Percentiles rank a stretch among this genome's conserved stretches.
Conservation (phyloP, 352 stramenopile genomes). For the Globisporangium splendens region DNA sequence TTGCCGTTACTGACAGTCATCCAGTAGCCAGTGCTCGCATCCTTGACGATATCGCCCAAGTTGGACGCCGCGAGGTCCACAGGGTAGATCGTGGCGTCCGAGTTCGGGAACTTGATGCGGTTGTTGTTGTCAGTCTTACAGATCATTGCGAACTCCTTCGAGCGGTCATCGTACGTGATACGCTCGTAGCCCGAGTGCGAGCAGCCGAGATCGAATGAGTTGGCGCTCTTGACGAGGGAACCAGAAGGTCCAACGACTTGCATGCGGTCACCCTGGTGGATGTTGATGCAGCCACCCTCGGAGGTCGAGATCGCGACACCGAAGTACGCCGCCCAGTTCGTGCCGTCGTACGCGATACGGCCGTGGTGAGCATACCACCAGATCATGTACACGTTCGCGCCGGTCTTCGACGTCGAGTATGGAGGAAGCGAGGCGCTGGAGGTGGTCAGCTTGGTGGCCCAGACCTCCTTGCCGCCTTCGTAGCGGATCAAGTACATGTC, state of each 20-base stretch:
- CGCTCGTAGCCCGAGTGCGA: conserved; percentile 61
- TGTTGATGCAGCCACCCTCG: conserved; percentile 58
- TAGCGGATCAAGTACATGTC: conserved; percentile 66
- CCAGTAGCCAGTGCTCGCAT: conserved; percentile 47
- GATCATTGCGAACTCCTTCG: conserved; percentile 41
- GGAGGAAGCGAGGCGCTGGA: conserved; percentile 46
- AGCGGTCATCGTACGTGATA: conserved; percentile 48
- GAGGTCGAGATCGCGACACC: conserved; percentile 52
- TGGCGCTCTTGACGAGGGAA: conserved; percentile 29
- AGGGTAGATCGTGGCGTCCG: conserved; percentile 48
- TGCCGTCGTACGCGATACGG: conserved; percentile 51
- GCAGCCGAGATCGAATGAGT: conserved; percentile 57
- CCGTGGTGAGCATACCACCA: conserved; percentile 71
- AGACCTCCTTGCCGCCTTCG: conserved; percentile 43
- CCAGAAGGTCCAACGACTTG: conserved; percentile 47
- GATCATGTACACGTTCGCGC: conserved; percentile 57
- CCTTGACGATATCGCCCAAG: conserved; percentile 47
- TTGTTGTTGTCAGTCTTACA: conserved; percentile 74
- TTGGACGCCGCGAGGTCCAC: conserved; percentile 45
- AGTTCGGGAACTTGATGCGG: conserved; percentile 64
- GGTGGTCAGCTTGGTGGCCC: conserved; percentile 53
- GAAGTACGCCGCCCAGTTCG: conserved; percentile 65
- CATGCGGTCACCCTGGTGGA: conserved; percentile 68
- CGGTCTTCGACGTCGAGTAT: conserved; percentile 45
- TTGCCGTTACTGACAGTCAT: conserved; percentile 55